phyloP scores from a whole-genome alignment of 352 stramenopile genomes.

The Pythium phragmiticola region DNA sequence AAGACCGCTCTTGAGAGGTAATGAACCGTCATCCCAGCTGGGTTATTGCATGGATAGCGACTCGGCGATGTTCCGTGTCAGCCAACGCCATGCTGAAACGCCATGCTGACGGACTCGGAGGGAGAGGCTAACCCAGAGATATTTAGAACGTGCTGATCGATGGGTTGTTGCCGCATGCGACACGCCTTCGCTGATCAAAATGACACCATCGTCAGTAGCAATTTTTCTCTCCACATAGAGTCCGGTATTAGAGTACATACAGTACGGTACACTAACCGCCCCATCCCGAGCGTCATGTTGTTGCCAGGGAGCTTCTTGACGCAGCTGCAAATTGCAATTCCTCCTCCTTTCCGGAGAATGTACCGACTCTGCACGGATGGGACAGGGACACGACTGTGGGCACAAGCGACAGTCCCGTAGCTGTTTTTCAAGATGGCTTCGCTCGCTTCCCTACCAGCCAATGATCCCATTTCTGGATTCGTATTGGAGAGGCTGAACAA shows the following conservation, averaged over 20 bases:
- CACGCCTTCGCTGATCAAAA: constrained; percentile 5
- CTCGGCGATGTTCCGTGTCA: background rate
- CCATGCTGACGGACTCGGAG: background rate
- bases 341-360: background rate
- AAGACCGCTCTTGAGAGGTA: constrained; percentile 10
- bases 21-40: constrained; percentile 8
- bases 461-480: constrained; percentile 6
- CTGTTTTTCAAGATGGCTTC: constrained; percentile 22
- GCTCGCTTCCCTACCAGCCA: constrained; percentile 18
- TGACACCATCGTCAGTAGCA: background rate
- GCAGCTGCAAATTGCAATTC: constrained; percentile 15
- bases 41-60: background rate
- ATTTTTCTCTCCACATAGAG: background rate
- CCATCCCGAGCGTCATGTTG: constrained; percentile 1
- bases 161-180: constrained; percentile 3
- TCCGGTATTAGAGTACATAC: too few relatives aligned
- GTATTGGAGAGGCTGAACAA: background rate
- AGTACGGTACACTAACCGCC: background rate
- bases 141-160: background rate
- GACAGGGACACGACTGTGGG: constrained; percentile 9
- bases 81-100: background rate
- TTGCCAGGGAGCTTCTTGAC: constrained; percentile 2
- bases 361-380: constrained; percentile 9
- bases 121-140: constrained; percentile 2
- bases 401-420: constrained; percentile 1